Evolutionary conservation across 2,329 filamentous ascomycete genomes (phyloP).

Genomic region (Albophoma yamanashiensis): DNA sequence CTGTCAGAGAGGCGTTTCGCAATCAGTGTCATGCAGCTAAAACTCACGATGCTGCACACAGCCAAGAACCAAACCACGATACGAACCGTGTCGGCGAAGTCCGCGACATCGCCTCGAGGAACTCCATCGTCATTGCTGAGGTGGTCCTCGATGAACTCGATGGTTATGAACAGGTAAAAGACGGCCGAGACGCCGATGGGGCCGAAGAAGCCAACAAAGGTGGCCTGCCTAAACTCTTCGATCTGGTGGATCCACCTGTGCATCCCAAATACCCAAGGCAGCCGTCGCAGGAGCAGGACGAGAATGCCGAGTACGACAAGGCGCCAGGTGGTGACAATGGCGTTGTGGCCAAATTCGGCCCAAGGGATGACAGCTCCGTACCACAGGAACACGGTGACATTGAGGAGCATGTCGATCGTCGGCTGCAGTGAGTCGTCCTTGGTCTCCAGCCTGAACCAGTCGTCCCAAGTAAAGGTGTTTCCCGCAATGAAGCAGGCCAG

Average conservation of each 20-base stretch:
- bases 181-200: slow-evolving; percentile 85
- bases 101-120: slow-evolving; percentile 52
- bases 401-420: slow-evolving; percentile 89
- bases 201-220: slow-evolving; percentile 88
- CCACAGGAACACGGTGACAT: slow-evolving; percentile 83
- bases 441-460: slow-evolving; percentile 87
- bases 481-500: slow-evolving; percentile 88
- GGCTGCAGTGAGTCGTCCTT: slow-evolving; percentile 87
- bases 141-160: slow-evolving; percentile 56
- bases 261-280: slow-evolving; percentile 65
- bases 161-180: slow-evolving; percentile 76
- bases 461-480: slow-evolving; percentile 85
- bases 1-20: not conserved
- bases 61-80: slow-evolving; percentile 80
- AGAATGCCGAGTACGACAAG: slow-evolving; percentile 64
- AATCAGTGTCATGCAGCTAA: not conserved
- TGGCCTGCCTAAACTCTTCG: slow-evolving; percentile 59
- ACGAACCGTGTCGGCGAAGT: slow-evolving; percentile 54
- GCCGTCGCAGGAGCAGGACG: slow-evolving; percentile 64
- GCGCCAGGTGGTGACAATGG: slow-evolving; percentile 61
- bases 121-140: slow-evolving; percentile 45
- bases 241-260: slow-evolving; percentile 74
- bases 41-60: slow-evolving; percentile 69
- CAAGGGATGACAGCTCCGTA: slow-evolving; percentile 81
- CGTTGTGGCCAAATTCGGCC: slow-evolving; percentile 54